Evolutionary conservation across 495 filamentous ascomycete species (phyloP).

Genomic region (Talaromyces trachyspermus): DNA sequence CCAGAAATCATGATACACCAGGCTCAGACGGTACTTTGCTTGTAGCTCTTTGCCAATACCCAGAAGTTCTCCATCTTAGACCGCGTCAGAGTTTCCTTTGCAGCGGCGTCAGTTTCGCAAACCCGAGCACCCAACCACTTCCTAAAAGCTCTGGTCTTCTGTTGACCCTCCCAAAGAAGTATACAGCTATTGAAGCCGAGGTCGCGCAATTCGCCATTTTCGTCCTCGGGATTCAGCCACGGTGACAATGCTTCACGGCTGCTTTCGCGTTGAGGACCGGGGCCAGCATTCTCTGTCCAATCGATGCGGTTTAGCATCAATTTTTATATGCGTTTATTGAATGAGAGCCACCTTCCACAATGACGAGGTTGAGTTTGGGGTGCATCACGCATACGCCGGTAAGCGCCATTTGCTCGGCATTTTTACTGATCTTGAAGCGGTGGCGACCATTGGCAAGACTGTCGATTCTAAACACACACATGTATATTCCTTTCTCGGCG

Average conservation of each 20-base stretch:
- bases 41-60: conserved; percentile 76
- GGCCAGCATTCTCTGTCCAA: conserved; percentile 82
- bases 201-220: conserved; percentile 72
- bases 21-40: conserved; percentile 16
- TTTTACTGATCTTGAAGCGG: conserved; percentile 85
- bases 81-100: conserved; percentile 69
- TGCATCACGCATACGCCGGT: conserved; percentile 85
- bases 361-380: conserved; percentile 77
- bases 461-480: conserved; percentile 82
- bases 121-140: conserved; percentile 74
- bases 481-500: conserved; percentile 71
- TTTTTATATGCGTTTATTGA: conserved; percentile 77
- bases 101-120: conserved; percentile 82
- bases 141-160: conserved; percentile 67
- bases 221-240: conserved; percentile 73
- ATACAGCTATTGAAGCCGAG: conserved; percentile 70
- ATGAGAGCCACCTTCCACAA: conserved; percentile 84
- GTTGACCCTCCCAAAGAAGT: conserved; percentile 81
- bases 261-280: conserved; percentile 52
- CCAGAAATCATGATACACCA: too few relatives aligned
- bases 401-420: conserved; percentile 78
- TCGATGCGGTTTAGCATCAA: conserved; percentile 88
- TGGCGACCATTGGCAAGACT: conserved; percentile 84
- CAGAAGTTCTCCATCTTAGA: conserved; percentile 94
- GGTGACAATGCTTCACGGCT: conserved; percentile 54